A percentile compares a stretch with the other conserved stretches of the same genome.
phyloP scores from a whole-genome alignment of 768 basidiomycete species.

The Pleurotus pulmonarius region DNA sequence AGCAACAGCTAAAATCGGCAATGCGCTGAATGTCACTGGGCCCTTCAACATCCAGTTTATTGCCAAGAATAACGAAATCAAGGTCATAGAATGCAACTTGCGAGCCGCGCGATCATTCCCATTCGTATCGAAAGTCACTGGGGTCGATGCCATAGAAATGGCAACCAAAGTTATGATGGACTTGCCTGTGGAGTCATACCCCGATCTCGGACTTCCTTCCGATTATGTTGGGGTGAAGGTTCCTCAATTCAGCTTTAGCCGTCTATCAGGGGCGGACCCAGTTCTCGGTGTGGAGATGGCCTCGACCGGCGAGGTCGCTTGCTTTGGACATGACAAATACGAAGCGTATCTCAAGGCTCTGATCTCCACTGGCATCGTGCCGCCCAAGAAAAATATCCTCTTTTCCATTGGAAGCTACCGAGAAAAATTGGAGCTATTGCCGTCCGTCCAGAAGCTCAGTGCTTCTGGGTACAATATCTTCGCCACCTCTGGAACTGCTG shows the following conservation, averaged over 20 bases:
- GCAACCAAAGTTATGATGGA: conserved; percentile 98
- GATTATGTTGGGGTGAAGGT: conserved; percentile 99
- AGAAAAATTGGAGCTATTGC: conserved; percentile 95
- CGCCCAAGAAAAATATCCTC: conserved; percentile 95
- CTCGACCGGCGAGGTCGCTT: conserved; percentile 98
- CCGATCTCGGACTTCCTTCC: conserved; percentile 77
- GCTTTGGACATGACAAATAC: conserved; percentile 96
- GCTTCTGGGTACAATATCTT: conserved; percentile 94
- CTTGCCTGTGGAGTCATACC: conserved; percentile 85
- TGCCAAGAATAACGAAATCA: conserved; percentile 99
- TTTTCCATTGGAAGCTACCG: conserved; percentile 96
- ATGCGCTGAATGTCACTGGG: conserved; percentile 95
- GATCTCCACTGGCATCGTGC: conserved; percentile 92
- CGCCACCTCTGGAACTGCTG: conserved; percentile 94
- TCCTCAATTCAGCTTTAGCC: conserved; percentile 98
- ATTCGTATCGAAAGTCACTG: conserved; percentile 98
- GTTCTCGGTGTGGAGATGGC: conserved; percentile 99
- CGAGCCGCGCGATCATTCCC: conserved; percentile 98
- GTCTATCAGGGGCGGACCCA: conserved; percentile 95
- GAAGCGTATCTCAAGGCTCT: conserved; percentile 98
- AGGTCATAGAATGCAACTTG: conserved; percentile 99
- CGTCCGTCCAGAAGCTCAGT: conserved; percentile 93
- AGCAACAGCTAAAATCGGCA: conserved; percentile 96
- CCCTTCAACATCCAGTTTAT: conserved; percentile 99
- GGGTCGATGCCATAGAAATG: conserved; percentile 97